These are phyloP conservation scores for Pseudogymnoascus verrucosus DNA, from an alignment of 2,329 filamentous ascomycete genomes.

Conservation along the genomic window DNA sequence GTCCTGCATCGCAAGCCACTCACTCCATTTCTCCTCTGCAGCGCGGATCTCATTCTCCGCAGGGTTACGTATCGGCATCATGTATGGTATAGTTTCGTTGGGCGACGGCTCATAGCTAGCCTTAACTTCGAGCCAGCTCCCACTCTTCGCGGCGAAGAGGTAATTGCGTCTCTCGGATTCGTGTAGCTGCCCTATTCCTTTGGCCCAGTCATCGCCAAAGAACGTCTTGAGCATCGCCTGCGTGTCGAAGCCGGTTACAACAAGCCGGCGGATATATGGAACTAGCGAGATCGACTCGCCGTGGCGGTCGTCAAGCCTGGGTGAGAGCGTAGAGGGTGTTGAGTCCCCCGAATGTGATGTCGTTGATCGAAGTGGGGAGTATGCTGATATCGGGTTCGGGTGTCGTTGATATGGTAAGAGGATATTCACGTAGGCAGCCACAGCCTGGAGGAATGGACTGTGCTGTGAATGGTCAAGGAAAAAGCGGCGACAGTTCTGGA, in stretches of 20 bases:
- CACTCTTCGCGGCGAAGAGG: conserved; percentile 88
- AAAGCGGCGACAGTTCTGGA: conserved; percentile 81
- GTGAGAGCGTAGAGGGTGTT: conserved; percentile 24
- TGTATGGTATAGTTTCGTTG: conserved; percentile 77
- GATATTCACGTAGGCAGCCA: conserved; percentile 89
- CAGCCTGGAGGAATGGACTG: conserved; percentile 71
- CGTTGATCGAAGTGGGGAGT: conserved; percentile 29
- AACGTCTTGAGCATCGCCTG: conserved; percentile 85
- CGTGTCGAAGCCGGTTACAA: conserved; percentile 86
- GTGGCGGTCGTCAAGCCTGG: conserved; percentile 10
- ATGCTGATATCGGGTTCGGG: conserved; percentile 36
- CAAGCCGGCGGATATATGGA: conserved; percentile 82
- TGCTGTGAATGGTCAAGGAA: conserved; percentile 90
- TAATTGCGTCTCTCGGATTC: conserved; percentile 91
- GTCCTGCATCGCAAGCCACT: conserved; percentile 94
- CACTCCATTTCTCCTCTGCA: conserved; percentile 82
- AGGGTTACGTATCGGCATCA: conserved; percentile 71
- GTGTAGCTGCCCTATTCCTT: conserved; percentile 73
- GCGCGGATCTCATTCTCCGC: conserved; percentile 71
- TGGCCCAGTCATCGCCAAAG: conserved; percentile 87
- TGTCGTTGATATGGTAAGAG: conserved; percentile 73
- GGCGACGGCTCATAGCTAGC: conserved; percentile 80
- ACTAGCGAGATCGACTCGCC: conserved; percentile 55
- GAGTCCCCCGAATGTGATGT: conserved; percentile 15
- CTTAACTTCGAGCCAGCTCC: conserved; percentile 83